A percentile compares a stretch with the other conserved stretches of the same genome.
phyloP scores from a whole-genome alignment of 78 protist species.

The Planoprotostelium fungivorum region DNA sequence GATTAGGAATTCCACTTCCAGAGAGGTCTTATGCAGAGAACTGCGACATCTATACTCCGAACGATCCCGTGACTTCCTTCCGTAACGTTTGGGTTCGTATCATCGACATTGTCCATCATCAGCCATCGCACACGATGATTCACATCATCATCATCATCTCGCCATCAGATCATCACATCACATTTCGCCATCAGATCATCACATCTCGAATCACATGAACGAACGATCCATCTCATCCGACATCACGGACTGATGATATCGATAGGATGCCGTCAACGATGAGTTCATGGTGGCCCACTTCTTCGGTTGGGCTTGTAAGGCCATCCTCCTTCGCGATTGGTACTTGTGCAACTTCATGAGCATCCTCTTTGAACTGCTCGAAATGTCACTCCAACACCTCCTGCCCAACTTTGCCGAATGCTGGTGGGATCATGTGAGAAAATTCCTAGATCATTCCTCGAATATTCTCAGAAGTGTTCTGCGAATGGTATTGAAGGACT shows the following conservation, averaged over 20 bases:
- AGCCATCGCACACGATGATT: neutral
- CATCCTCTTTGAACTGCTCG: conserved; percentile 76
- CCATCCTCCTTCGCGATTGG: conserved; percentile 69
- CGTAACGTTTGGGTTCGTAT: conserved; percentile 13
- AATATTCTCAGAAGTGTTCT: neutral
- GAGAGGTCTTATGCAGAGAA: conserved; percentile 75
- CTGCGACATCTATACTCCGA: conserved; percentile 70
- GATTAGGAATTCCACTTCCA: conserved; percentile 40
- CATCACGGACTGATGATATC: conserved; percentile 66
- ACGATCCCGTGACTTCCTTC: conserved; percentile 41
- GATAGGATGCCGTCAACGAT: conserved; percentile 48
- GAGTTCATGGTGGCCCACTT: conserved; percentile 81
- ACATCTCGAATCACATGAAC: conserved; percentile 11
- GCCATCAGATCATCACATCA: neutral
- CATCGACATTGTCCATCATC: neutral
- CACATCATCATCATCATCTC: too few relatives aligned
- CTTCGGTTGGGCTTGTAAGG: conserved; percentile 81
- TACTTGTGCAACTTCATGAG: conserved; percentile 25
- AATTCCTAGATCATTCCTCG: neutral
- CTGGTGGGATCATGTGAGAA: conserved; percentile 89
- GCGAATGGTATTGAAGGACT: neutral
- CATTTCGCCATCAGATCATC: neutral
- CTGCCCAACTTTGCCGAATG: conserved; percentile 88
- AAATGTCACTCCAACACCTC: conserved; percentile 67
- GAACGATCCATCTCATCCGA: conserved; percentile 81